These are phyloP conservation scores for Chalciporus piperatus DNA, from an alignment of 768 basidiomycete genomes.

Conservation along the genomic window DNA sequence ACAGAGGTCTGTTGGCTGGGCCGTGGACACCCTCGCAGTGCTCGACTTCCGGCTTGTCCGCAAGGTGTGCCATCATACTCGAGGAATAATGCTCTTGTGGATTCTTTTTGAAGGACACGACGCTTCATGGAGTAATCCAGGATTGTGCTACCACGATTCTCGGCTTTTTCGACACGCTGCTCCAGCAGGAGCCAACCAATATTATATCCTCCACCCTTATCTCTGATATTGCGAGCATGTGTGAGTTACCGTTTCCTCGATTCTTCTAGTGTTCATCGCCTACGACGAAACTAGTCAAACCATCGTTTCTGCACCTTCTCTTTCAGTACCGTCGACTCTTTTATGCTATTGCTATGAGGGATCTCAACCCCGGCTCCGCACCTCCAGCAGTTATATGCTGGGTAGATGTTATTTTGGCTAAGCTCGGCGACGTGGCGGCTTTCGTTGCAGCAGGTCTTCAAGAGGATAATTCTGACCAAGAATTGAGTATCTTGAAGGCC, in stretches of 20 bases:
- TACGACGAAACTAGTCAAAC: slow-evolving; percentile 24
- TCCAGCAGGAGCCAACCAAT: slow-evolving; percentile 4
- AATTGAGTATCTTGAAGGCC: slow-evolving; percentile 30
- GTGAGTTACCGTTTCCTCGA: slow-evolving; percentile 12
- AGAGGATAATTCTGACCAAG: slow-evolving; percentile 4
- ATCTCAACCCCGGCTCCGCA: slow-evolving; percentile 20
- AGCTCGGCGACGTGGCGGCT: slow-evolving; percentile 41
- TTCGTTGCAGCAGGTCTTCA: slow-evolving; percentile 29
- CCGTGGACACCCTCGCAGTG: slow-evolving; percentile 21
- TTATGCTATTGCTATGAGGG: slow-evolving; percentile 40
- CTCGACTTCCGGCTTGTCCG: slow-evolving; percentile 31
- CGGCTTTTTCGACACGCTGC: slow-evolving; percentile 28
- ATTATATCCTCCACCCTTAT: slow-evolving; percentile 8
- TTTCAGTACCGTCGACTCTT: slow-evolving; percentile 54
- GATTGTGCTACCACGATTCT: slow-evolving; percentile 33
- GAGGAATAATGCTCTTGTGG: neutral
- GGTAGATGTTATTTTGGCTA: slow-evolving; percentile 60
- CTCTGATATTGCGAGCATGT: slow-evolving; percentile 14
- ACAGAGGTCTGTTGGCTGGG: slow-evolving; percentile 20
- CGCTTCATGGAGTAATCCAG: slow-evolving; percentile 34
- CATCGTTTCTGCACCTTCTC: slow-evolving; percentile 35
- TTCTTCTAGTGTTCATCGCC: slow-evolving; percentile 7
- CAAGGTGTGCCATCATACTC: slow-evolving; percentile 16
- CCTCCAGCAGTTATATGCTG: slow-evolving; percentile 52
- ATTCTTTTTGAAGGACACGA: slow-evolving; percentile 27